Evolutionary conservation across 352 stramenopile genomes (phyloP).

Genomic region (Phytophthora nicotianae): DNA sequence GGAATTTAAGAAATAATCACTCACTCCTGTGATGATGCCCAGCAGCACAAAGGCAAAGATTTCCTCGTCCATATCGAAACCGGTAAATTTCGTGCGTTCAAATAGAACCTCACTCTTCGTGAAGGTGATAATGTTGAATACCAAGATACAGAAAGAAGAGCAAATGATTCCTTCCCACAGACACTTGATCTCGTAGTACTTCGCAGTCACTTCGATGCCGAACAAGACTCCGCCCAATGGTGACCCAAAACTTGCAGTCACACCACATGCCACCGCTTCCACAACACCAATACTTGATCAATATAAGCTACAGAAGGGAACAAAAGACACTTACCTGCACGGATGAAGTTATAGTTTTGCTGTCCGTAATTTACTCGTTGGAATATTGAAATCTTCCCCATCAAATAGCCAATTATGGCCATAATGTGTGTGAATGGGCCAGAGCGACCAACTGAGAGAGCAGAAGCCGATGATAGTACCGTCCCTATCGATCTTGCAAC

Average conservation of each 20-base stretch:
- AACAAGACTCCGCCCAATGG: conserved; percentile 80
- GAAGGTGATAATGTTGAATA: conserved; percentile 81
- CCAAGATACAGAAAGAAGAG: conserved; percentile 77
- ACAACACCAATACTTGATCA: conserved; percentile 2
- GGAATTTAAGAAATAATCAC: conserved; percentile 5
- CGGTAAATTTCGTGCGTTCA: conserved; percentile 73
- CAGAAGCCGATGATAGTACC: conserved; percentile 63
- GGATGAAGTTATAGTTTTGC: conserved; percentile 75
- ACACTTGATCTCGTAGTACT: conserved; percentile 86
- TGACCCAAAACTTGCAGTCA: conserved; percentile 83
- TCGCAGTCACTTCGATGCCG: conserved; percentile 83
- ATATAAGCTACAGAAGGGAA: neutral
- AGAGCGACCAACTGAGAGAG: conserved; percentile 69
- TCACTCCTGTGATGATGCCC: conserved; percentile 67
- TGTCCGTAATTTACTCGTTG: conserved; percentile 68
- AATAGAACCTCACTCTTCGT: conserved; percentile 78
- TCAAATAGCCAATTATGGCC: conserved; percentile 70
- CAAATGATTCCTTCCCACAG: conserved; percentile 86
- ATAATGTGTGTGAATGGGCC: conserved; percentile 81
- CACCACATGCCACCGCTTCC: conserved; percentile 72
- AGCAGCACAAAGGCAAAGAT: conserved; percentile 76
- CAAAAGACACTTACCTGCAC: conserved; percentile 42
- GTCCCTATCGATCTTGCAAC: conserved; percentile 73
- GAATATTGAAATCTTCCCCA: conserved; percentile 71
- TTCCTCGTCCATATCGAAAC: conserved; percentile 83